These are phyloP conservation scores for Taphrina wiesneri DNA, from an alignment of 1,139 yeast species.

Conservation along the genomic window DNA sequence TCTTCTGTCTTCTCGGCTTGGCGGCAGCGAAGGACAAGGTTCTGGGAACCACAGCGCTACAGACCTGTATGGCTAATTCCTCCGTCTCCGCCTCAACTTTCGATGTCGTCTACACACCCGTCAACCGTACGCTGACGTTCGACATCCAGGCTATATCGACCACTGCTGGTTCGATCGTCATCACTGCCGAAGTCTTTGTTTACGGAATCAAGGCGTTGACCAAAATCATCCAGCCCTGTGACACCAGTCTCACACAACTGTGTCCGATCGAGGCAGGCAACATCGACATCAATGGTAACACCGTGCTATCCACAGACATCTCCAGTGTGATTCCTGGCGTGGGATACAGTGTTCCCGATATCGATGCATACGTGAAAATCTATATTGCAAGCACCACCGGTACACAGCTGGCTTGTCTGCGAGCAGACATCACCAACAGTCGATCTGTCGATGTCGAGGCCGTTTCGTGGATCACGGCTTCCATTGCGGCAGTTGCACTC, in stretches of 20 bases:
- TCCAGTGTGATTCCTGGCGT: conserved; percentile 67
- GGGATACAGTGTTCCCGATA: conserved; percentile 87
- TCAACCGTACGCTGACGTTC: conserved; percentile 61
- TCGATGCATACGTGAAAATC: conserved; percentile 88
- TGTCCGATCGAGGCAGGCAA: conserved; percentile 91
- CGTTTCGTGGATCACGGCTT: conserved; percentile 97
- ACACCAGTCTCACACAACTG: conserved; percentile 54
- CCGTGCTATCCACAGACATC: conserved; percentile 51
- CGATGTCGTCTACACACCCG: conserved; percentile 71
- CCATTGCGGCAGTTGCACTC: conserved; percentile 82
- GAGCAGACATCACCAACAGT: conserved; percentile 81
- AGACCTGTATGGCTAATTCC: conserved; percentile 91
- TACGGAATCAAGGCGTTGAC: conserved; percentile 76
- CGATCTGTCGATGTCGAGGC: conserved; percentile 92
- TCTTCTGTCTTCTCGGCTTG: conserved; percentile 1
- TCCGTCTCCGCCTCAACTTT: conserved; percentile 84
- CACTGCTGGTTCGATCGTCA: conserved; percentile 70
- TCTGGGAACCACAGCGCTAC: conserved; percentile 53
- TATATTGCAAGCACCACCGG: conserved; percentile 54
- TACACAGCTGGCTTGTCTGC: conserved; percentile 81
- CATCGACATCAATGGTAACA: conserved; percentile 64
- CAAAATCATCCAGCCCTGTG: conserved; percentile 64
- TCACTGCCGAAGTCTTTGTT: conserved; percentile 67
- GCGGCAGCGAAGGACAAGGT: conserved; percentile 11
- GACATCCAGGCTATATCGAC: conserved; percentile 79